Base-by-base conservation (phyloP, 2,329 filamentous ascomycete genomes). In the Immersiporthe knoxdaviesiana region DNA sequence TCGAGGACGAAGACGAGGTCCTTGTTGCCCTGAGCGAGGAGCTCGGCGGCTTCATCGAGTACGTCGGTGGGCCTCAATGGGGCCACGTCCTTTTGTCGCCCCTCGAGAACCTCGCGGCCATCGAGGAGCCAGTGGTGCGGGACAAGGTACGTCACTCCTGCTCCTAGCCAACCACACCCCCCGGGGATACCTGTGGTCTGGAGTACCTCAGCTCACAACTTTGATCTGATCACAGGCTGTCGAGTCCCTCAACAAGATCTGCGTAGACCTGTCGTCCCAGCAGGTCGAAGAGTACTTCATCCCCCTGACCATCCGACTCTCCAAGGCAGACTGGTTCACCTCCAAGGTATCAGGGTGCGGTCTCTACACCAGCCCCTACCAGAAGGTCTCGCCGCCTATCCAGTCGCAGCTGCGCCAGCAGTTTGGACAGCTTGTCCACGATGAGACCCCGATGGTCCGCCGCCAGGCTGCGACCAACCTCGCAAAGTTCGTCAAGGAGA, bases 261-360 rank as follows among this genome's bases (percentile, higher is more conserved):
- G 96, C 87, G 89, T 90, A 78, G 90, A 97, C 79, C 88, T 99
- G 68, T 97, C 94, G 64, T 85, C 93, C 76, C 88, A 93, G 81
- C 96, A 99, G 84, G 91, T 98, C 78, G 96, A 99, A 85, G 93
- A 97, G 77, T 92, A 94, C 82, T 98, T 98, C 84, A 95, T 99
- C 75, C 96, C 96, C 72, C 91, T 99, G 78, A 94, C 94, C 70
- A 89, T 97, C 78, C 93, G 96, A 78, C 92, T 99, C 72, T 97
- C 96, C 74, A 99, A 98, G 87, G 96, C 96, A 82, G 96, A 99
- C 83, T 99, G 96, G 96, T 99, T 99, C 82, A 99, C 96, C 69
- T 98, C 96, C 73, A 99, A 98, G 84, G 96, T 99, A 73, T 99
- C 96, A 41, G 96, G 95, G 72, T 97, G 95, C 73, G 96, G 96